Base-by-base conservation (phyloP, 2,329 filamentous ascomycete species). In the Epichloe sp. region DNA sequence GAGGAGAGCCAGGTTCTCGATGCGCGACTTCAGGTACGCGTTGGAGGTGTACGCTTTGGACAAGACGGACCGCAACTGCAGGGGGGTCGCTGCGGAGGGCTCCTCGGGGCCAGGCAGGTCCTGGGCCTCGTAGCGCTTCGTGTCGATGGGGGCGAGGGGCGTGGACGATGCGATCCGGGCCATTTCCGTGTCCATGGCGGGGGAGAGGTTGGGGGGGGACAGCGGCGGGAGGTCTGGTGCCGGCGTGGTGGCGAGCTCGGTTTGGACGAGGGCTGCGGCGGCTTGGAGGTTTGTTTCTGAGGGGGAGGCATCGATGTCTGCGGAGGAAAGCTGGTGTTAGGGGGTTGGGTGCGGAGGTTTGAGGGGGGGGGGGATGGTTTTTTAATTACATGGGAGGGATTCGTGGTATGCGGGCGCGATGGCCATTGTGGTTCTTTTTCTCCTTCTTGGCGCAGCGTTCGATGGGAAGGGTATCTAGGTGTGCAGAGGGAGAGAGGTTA, bases 221-320 rank as follows among this genome's bases (percentile, higher is more conserved):
- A 14, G 14, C 11, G 45, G 21, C 8, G 21, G 17, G 21, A 26
- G 21, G 2, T 21, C 10, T 17, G 45, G 46, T 1, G 19, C 14
- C 11, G 37, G 21, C 8, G 36, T 41, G 23, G 47, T 6, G 47
- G n/a, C 12, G 31, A 43, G 73, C 63, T 94, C 87, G 62, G 78
- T 71, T 54, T 75, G 65, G 59, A 96, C 84, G 56, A 91, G 79
- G 55, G 79, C 71, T 65, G 81, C 74, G 52, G 88, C 88, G 55
- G 80, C 77, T 52, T 75, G 70, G 61, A 86, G 80, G 60, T 82
- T 79, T 48, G 71, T 58, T 19, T 76, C 64, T 5, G 83, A 83
- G 41, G 85, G 85, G 49, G 85, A 79, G 17, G 74, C 62, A 70
- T 98, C 91, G 66, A 97, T 85, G 70, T 95, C 88, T 94, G 31